Percentiles rank a stretch among this genome's conserved stretches.
Evolutionary conservation across 106 monocot species (phyloP).

Genomic region (Iris macrosiphon): DNA sequence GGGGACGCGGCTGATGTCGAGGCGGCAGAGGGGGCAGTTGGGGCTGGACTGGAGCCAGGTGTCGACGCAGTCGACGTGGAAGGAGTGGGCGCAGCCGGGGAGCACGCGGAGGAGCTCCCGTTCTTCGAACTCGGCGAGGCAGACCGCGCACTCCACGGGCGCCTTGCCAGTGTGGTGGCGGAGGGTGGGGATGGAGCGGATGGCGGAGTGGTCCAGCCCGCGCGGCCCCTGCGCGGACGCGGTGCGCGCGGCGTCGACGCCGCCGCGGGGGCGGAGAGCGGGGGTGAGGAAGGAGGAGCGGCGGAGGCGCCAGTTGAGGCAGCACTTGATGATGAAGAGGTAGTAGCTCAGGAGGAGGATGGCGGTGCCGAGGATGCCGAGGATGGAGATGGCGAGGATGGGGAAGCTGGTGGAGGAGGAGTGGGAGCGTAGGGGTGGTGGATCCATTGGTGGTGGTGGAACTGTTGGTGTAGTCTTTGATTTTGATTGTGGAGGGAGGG

Average conservation of each 20-base stretch:
- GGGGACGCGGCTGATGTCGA: not conserved
- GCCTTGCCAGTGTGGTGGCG: not conserved
- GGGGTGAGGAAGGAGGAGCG: conserved; percentile 13
- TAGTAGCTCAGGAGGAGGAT: conserved; percentile 33
- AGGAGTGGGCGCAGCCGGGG: conserved; percentile 15
- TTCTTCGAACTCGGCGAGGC: conserved; percentile 9
- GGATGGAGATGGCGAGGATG: conserved; percentile 12
- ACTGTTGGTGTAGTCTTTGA: too few relatives aligned
- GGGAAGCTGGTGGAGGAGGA: conserved; percentile 25
- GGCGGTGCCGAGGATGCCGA: conserved; percentile 27
- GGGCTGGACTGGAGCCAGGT: conserved; percentile 12
- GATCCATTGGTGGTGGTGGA: too few relatives aligned
- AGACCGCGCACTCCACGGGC: conserved; percentile 15
- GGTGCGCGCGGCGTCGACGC: not conserved
- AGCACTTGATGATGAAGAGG: conserved; percentile 33
- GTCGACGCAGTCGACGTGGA: conserved; percentile 27
- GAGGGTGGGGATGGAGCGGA: conserved; percentile 23
- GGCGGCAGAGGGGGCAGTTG: conserved; percentile 22
- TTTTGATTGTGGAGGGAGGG: too few relatives aligned
- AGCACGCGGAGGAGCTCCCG: conserved; percentile 15
- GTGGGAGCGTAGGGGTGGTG: not conserved
- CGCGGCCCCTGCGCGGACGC: not conserved
- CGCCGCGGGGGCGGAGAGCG: not conserved
- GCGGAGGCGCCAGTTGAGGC: conserved; percentile 14
- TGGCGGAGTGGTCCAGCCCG: conserved; percentile 21